Percentiles rank a stretch among this genome's conserved stretches.
Conservation (phyloP, 305 asterid genomes). For the Fraxinus baroniana region DNA sequence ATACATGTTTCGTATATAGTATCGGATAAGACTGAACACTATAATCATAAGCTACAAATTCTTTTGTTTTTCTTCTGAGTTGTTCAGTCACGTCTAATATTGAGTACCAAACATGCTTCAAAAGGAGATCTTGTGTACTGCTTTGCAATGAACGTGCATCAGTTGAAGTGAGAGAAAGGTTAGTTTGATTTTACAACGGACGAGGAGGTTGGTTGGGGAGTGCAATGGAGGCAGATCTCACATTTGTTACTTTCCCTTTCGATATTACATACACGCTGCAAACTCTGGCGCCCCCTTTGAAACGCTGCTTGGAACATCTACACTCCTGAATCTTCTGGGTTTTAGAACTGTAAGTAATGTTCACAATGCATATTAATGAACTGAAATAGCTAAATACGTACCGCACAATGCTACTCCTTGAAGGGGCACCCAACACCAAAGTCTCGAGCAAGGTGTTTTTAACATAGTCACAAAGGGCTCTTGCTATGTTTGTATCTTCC, state of each 20-base stretch:
- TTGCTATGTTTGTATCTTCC: slow-evolving; percentile 15
- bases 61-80: not conserved
- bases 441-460: slow-evolving; percentile 16
- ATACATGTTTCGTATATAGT: not conserved
- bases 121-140: not conserved
- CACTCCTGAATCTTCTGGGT: slow-evolving; percentile 16
- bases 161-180: not conserved
- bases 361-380: not conserved
- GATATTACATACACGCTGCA: slow-evolving; percentile 24
- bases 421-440: slow-evolving; percentile 22
- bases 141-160: not conserved
- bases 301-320: slow-evolving; percentile 20
- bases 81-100: not conserved
- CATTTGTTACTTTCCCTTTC: slow-evolving; percentile 23
- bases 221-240: slow-evolving; percentile 14
- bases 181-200: not conserved
- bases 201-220: slow-evolving; percentile 5
- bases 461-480: slow-evolving; percentile 23
- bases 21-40: not conserved
- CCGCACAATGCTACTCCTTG: slow-evolving; percentile 13
- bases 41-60: not conserved
- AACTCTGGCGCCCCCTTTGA: slow-evolving; percentile 22
- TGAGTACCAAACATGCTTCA: not conserved
- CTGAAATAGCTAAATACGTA: slow-evolving; percentile 2
- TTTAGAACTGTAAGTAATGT: not conserved